Evolutionary conservation across 2,329 filamentous ascomycete genomes (phyloP), one percentile per base, ranked within the genome.

Genomic region (Trichophyton verrucosum): DNA sequence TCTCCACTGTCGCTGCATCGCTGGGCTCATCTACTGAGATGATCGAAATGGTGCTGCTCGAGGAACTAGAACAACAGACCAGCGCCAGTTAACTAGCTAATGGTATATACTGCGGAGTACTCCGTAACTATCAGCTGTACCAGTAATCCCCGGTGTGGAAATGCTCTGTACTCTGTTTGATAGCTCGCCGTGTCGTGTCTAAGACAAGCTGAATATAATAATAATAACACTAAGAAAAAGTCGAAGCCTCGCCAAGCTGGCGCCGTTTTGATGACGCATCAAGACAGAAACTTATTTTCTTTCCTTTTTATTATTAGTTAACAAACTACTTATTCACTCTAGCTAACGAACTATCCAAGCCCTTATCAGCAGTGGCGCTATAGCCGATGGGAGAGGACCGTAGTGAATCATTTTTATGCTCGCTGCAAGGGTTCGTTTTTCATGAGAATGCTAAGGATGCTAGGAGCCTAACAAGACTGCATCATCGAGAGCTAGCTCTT

Each of bases 1-100:
- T 74, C 13, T 69, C 72, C 5, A 33, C 59, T 17, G 60, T 47
- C 22, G 57, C 64, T 7, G 38, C 20, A 13, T 42, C 57, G 11
- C 22, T 62, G 11, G 60, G 55, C 17, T 60, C 60, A 38, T 58
- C 60, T 6, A n/a, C 51, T 3, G 51, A 36, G 3, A 68, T 76
- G 63, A 69, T 71, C 42, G 66, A 72, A 17, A 68, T 66, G 57
- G 66, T 76, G 65, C 66, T 76, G 20, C 68, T 71, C 40, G 70
- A 73, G 55, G 74, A 76, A 64, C 64, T 75, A 33, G 66, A 69
- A 49, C 67, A 72, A 62, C 67, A 73, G 61, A 49, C 7, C 33
- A 60, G 24, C 17, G 38, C 17, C 17, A 17, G 46, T n/a, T n/a
- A n/a, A n/a, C 20, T 20, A 20, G 20, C 0, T 51, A 24, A 27